Evolutionary conservation across 2,329 filamentous ascomycete genomes (phyloP), one percentile per base, ranked within the genome.

Genomic region (Aspergillus pseudonomiae): DNA sequence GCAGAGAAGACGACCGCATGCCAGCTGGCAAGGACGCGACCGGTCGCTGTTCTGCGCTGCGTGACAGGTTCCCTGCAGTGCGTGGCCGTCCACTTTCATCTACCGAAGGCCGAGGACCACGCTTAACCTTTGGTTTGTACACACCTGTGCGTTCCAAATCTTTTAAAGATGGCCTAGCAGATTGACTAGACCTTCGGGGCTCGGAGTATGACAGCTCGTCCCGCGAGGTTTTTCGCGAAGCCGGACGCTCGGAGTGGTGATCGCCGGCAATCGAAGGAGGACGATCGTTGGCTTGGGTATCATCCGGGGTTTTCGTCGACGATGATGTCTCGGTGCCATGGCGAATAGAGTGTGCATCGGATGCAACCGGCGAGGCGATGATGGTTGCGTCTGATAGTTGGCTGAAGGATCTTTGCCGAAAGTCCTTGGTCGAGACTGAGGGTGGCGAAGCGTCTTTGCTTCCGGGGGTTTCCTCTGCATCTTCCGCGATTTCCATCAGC

Each of bases 401-500:
- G 54, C 76, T 78, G 43, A 68, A 71, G 1, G 74, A 70, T 56
- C 70, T 64, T 62, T 68, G 69, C 39, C 68, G 70, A 36, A 61
- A 58, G 41, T 67, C 70, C 32, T 64, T 66, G 46, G 63, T 61
- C 50, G 71, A 61, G 32, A 70, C 58, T 48, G 68, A 65, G 19
- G 67, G 62, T 63, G 74, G 75, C 7, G 71, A 66, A 43, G 70
- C 86, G 79, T 72, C 85, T 82, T 85, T 78, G 2, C 85, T 88
- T 71, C 89, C 83, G 60, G 87, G 82, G 71, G 88, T 89, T 72
- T 96, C 93, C 74, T 96, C 93, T 60, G 90, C 91, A 80, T 95
- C 92, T 79, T 98, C 95, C n/a, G 91, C 89, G 75, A 98, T 97
- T 80, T 96, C 94, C 81, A 94, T 90, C 71, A 98, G 82, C 68